Evolutionary conservation across 495 filamentous ascomycete genomes (phyloP).

Genomic region (Penicillium herquei): DNA sequence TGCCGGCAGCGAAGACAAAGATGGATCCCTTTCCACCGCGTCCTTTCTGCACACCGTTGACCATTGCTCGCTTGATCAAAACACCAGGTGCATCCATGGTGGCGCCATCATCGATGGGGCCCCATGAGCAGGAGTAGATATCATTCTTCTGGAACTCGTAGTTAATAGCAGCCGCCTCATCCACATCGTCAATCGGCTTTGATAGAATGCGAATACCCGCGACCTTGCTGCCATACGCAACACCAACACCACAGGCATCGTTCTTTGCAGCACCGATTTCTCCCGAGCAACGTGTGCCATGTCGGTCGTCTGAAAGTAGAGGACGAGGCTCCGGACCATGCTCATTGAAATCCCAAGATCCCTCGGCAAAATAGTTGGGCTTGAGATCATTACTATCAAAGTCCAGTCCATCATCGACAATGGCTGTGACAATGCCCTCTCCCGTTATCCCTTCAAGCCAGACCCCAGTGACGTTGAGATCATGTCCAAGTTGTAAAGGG

Average conservation of each 20-base stretch:
- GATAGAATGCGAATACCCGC: slow-evolving; percentile 89
- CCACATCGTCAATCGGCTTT: slow-evolving; percentile 83
- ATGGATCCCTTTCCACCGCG: slow-evolving; percentile 82
- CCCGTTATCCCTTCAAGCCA: slow-evolving; percentile 95
- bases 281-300: slow-evolving; percentile 92
- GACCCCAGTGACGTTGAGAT: slow-evolving; percentile 89
- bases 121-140: slow-evolving; percentile 99
- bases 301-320: slow-evolving; percentile 72
- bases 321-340: slow-evolving; percentile 74
- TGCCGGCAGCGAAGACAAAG: slow-evolving; percentile 96
- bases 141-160: slow-evolving; percentile 88
- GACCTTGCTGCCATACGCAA: slow-evolving; percentile 89
- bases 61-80: slow-evolving; percentile 83
- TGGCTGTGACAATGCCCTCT: slow-evolving; percentile 81
- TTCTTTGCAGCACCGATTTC: slow-evolving; percentile 91
- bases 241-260: slow-evolving; percentile 90
- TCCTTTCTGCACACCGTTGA: slow-evolving; percentile 88
- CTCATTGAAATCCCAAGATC: slow-evolving; percentile 96
- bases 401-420: slow-evolving; percentile 94
- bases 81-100: slow-evolving; percentile 94
- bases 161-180: slow-evolving; percentile 90
- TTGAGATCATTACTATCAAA: slow-evolving; percentile 96
- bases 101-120: slow-evolving; percentile 85
- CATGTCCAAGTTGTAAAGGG: slow-evolving; percentile 74
- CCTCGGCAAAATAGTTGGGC: slow-evolving; percentile 84